A percentile compares a stretch with the other conserved stretches of the same genome.
Conservation (phyloP, 768 basidiomycete genomes). For the Fomitopsis pulvina region DNA sequence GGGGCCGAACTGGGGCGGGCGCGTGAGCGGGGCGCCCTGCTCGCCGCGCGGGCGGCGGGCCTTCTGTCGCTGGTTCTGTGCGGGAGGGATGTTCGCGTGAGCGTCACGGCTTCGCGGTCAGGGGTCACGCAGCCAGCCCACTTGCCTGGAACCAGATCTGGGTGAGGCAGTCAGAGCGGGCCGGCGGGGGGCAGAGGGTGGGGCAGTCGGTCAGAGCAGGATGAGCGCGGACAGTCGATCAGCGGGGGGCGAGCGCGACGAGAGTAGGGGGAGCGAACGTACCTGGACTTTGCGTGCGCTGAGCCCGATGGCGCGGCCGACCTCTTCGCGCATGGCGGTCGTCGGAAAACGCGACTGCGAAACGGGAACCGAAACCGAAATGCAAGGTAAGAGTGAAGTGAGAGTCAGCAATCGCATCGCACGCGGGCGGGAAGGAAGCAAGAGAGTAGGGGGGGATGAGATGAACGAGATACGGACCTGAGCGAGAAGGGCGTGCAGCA, state of each 20-base stretch:
- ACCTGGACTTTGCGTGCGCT: constrained; percentile 90
- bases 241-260: too few relatives aligned
- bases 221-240: constrained; percentile 8
- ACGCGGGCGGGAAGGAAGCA: background rate
- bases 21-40: constrained; percentile 34
- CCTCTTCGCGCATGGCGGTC: constrained; percentile 82
- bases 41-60: constrained; percentile 69
- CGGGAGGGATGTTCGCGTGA: too few relatives aligned
- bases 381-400: too few relatives aligned
- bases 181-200: too few relatives aligned
- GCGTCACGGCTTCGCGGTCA: too few relatives aligned
- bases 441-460: too few relatives aligned
- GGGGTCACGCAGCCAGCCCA: constrained; percentile 2
- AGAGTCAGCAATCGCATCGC: too few relatives aligned
- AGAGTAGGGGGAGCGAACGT: constrained; percentile 27
- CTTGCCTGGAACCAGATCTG: constrained; percentile 89
- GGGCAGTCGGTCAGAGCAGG: too few relatives aligned
- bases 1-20: constrained; percentile 57
- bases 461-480: too few relatives aligned
- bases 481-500: constrained; percentile 80
- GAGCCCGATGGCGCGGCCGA: constrained; percentile 80
- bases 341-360: constrained; percentile 81
- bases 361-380: background rate
- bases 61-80: constrained; percentile 83
- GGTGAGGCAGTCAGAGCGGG: constrained; percentile 29